phyloP scores from a whole-genome alignment of 352 stramenopile genomes.

The Phytophthora tubulina region DNA sequence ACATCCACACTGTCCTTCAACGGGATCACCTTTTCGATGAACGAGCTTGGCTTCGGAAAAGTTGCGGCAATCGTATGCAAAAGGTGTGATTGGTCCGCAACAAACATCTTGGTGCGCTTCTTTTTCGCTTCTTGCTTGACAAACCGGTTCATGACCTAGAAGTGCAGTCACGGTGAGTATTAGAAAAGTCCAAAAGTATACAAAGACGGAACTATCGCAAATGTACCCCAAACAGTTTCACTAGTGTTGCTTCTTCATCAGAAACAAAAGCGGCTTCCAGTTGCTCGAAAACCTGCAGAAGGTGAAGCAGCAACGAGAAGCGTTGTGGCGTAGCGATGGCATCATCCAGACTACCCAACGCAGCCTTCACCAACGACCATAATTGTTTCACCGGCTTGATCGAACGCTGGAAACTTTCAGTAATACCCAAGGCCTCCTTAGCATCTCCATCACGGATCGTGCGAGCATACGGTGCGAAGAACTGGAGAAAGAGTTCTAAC shows the following conservation, averaged over 20 bases:
- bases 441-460: slow-evolving; percentile 32
- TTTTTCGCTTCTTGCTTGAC: slow-evolving; percentile 61
- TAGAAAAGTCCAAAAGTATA: background rate
- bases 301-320: slow-evolving; percentile 73
- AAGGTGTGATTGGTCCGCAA: slow-evolving; percentile 56
- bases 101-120: slow-evolving; percentile 53
- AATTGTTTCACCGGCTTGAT: slow-evolving; percentile 55
- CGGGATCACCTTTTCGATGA: slow-evolving; percentile 47
- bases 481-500: slow-evolving; percentile 67
- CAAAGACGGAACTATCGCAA: background rate
- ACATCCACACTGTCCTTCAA: slow-evolving; percentile 67
- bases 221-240: slow-evolving; percentile 53
- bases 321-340: slow-evolving; percentile 63
- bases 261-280: slow-evolving; percentile 50
- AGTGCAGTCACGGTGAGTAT: background rate
- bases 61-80: slow-evolving; percentile 55
- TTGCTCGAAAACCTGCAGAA: slow-evolving; percentile 72
- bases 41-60: slow-evolving; percentile 50
- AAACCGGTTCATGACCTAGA: slow-evolving; percentile 59
- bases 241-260: slow-evolving; percentile 46
- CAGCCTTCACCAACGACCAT: slow-evolving; percentile 58
- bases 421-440: slow-evolving; percentile 16
- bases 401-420: slow-evolving; percentile 48
- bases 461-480: slow-evolving; percentile 59
- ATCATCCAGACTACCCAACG: slow-evolving; percentile 56